These are phyloP conservation scores for Triticum urartu DNA, from an alignment of 176 grass and related monocot genomes.

Conservation along the genomic window DNA sequence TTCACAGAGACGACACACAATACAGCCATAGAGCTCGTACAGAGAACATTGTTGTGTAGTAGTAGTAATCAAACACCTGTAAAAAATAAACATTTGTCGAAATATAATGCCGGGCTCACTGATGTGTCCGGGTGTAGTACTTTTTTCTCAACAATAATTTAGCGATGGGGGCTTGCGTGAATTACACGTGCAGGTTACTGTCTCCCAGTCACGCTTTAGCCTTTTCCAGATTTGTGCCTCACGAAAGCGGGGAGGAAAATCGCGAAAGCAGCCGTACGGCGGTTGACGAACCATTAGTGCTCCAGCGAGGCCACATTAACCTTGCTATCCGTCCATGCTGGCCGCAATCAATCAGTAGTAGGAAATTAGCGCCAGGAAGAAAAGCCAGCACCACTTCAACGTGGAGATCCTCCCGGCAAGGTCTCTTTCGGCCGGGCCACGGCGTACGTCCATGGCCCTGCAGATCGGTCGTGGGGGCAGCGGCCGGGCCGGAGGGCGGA, in stretches of 20 bases:
- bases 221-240: constrained; percentile 34
- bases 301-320: neutral
- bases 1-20: neutral
- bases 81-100: constrained; percentile 24
- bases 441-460: neutral
- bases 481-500: neutral
- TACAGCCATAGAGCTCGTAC: neutral
- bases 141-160: neutral
- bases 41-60: constrained; percentile 26
- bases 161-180: neutral
- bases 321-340: neutral
- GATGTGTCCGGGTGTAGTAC: constrained; percentile 6
- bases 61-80: constrained; percentile 2
- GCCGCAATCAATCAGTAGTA: neutral
- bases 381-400: too few relatives aligned
- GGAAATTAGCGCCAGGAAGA: too few relatives aligned
- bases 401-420: constrained; percentile 3
- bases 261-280: neutral
- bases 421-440: constrained; percentile 25
- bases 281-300: neutral
- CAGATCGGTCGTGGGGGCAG: neutral
- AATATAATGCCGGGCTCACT: neutral
- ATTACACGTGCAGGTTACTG: constrained; percentile 26
- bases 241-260: constrained; percentile 29
- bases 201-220: constrained; percentile 39